Base-by-base conservation (phyloP, 352 stramenopile genomes). In the Phytophthora agathidicida region DNA sequence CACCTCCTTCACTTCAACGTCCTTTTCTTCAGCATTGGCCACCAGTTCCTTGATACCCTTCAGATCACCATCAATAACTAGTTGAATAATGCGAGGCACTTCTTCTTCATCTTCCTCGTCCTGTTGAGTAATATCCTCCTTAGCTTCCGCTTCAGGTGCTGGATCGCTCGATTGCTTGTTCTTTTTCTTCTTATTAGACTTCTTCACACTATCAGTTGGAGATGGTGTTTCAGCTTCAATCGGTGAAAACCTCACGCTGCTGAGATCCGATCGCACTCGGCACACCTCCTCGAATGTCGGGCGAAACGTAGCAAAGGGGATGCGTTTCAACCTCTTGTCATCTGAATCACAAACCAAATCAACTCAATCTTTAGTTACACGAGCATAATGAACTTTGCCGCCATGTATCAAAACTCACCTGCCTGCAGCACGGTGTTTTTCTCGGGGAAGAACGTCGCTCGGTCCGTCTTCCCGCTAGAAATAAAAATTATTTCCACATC, bases 271-370 rank as follows among this genome's bases (percentile, higher is more conserved):
- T 11, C 81, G 81, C 9, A 94, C 83, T 38, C 85, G 77, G 27
- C 83, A 92, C 5, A 93, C 71, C 50, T 96, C 88, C 48, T 95
- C 82, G 28, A 95, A 93, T 16, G 87, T 96, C n/a, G 88, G 88
- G 13, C 84, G 73, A 45, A 88, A 88, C 6, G 86, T 96, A 51
- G 78, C 80, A 57, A 96, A 95, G 6, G 88, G 88, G 31, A 96
- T 89, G 23, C 81, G 75, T 3, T 83, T 85, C 22, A 96, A 35
- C 0, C 87, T 78, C 36, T 76, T 53, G 53, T 96, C 85, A 27
- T 78, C 71, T 66, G 30, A 23, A 41, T 32, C 22, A 50, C 13
- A 36, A 50, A 17, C 54, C 22, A 7, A 19, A 37, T 35, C 31
- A 65, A 6, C 2, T 55, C 7, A 59, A 19, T 19, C 8, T 22